These are phyloP conservation scores for Cokeromyces recurvatus DNA, from an alignment of 371 early-diverging fungal species.

Conservation along the genomic window DNA sequence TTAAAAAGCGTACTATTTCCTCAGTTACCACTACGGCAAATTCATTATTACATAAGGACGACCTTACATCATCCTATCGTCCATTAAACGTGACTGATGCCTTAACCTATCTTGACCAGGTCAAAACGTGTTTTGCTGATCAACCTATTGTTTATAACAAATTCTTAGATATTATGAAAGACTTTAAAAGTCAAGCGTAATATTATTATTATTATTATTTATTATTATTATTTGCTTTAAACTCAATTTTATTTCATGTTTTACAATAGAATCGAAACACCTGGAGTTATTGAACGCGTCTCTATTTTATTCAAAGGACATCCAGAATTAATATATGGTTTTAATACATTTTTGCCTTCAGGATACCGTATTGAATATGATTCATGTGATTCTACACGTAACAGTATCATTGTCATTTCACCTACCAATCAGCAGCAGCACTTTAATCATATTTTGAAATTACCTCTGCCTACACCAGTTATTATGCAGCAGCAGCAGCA, in stretches of 20 bases:
- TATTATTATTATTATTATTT: too few species aligned
- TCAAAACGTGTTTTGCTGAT: slow-evolving; percentile 87
- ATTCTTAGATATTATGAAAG: slow-evolving; percentile 98
- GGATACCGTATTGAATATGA: slow-evolving; percentile 91
- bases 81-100: slow-evolving; percentile 61
- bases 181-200: slow-evolving; percentile 93
- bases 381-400: slow-evolving; percentile 38
- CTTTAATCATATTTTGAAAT: too few species aligned
- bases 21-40: too few species aligned
- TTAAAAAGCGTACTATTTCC: too few species aligned
- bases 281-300: slow-evolving; percentile 97
- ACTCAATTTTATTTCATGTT: too few species aligned
- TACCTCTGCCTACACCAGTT: too few species aligned
- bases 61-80: too few species aligned
- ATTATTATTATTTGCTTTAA: background rate
- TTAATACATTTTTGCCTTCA: slow-evolving; percentile 98
- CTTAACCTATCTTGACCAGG: slow-evolving; percentile 92
- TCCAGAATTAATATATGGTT: slow-evolving; percentile 89
- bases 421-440: too few species aligned
- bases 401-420: slow-evolving; percentile 70
- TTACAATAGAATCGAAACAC: slow-evolving; percentile 82
- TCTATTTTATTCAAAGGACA: slow-evolving; percentile 91
- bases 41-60: too few species aligned
- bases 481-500: too few species aligned
- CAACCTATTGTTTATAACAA: slow-evolving; percentile 92